Evolutionary conservation across 768 basidiomycete species (phyloP).

Genomic region (Naematelia aurantialba): DNA sequence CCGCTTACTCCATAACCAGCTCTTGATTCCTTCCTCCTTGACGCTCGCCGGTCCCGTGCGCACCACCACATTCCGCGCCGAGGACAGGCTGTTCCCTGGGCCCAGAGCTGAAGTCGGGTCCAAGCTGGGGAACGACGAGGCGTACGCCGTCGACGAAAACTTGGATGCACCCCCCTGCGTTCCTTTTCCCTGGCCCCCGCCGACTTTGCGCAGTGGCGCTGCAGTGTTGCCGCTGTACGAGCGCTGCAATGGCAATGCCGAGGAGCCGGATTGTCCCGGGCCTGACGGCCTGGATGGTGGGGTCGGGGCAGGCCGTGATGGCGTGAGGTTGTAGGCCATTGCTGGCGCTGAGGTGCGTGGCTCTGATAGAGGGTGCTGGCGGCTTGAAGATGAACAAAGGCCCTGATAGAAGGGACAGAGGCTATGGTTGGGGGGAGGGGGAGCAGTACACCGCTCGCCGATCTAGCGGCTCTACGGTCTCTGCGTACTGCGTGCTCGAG

Average conservation of each 20-base stretch:
- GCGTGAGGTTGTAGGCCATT: constrained; percentile 19
- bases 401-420: no score
- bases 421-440: no score
- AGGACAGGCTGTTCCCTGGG: background rate
- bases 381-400: no score
- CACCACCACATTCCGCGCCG: constrained; percentile 14
- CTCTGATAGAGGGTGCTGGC: no score
- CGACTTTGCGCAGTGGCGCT: no score
- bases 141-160: constrained; percentile 35
- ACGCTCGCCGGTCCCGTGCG: constrained; percentile 66
- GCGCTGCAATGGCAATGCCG: no score
- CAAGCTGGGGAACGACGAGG: constrained; percentile 30
- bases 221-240: no score
- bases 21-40: constrained; percentile 91
- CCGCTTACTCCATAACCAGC: constrained; percentile 86
- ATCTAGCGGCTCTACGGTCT: no score
- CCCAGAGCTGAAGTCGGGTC: constrained; percentile 8
- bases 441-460: no score
- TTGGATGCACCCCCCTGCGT: constrained; percentile 6
- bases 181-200: no score
- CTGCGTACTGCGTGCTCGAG: no score
- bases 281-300: constrained; percentile 17
- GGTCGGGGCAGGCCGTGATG: constrained; percentile 37
- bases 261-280: constrained; percentile 2
- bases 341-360: no score